phyloP scores from a whole-genome alignment of 148 eudicot genomes.

The Chenopodium berlandieri region DNA sequence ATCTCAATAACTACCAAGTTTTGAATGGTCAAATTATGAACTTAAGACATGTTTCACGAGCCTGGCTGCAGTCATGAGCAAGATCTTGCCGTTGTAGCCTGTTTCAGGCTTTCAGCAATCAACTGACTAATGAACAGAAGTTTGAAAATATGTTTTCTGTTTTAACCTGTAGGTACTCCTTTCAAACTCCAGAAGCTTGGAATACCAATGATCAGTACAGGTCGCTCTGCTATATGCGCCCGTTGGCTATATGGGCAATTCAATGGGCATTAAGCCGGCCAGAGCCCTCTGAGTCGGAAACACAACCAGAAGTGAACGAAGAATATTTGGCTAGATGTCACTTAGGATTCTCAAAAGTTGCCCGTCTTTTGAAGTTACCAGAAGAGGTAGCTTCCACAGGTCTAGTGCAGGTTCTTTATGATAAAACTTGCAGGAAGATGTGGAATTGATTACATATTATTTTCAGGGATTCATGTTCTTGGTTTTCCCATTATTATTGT shows the following conservation, averaged over 20 bases:
- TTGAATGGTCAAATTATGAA: too few relatives aligned
- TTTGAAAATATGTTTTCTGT: background rate
- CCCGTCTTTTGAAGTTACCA: conserved; percentile 34
- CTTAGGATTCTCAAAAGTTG: conserved; percentile 38
- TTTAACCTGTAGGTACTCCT: conserved; percentile 30
- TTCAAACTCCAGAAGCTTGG: conserved; percentile 54
- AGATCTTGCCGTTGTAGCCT: background rate
- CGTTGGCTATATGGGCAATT: conserved; percentile 52
- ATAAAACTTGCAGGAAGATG: conserved; percentile 37
- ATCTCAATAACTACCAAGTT: too few relatives aligned
- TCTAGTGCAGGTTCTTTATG: conserved; percentile 34
- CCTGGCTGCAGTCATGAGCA: background rate
- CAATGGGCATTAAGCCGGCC: conserved; percentile 46
- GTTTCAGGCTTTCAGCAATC: background rate
- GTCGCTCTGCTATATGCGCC: conserved; percentile 53
- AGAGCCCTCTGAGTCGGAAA: conserved; percentile 21
- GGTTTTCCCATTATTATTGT: too few relatives aligned
- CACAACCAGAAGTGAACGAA: conserved; percentile 27
- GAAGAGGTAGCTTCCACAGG: conserved; percentile 35
- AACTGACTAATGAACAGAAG: background rate
- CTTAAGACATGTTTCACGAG: too few relatives aligned
- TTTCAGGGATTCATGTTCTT: conserved; percentile 6
- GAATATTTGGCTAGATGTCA: conserved; percentile 31
- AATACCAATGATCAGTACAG: conserved; percentile 44
- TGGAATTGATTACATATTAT: conserved; percentile 24